Evolutionary conservation across 768 basidiomycete species (phyloP).

Genomic region (Boletus subparvulus): DNA sequence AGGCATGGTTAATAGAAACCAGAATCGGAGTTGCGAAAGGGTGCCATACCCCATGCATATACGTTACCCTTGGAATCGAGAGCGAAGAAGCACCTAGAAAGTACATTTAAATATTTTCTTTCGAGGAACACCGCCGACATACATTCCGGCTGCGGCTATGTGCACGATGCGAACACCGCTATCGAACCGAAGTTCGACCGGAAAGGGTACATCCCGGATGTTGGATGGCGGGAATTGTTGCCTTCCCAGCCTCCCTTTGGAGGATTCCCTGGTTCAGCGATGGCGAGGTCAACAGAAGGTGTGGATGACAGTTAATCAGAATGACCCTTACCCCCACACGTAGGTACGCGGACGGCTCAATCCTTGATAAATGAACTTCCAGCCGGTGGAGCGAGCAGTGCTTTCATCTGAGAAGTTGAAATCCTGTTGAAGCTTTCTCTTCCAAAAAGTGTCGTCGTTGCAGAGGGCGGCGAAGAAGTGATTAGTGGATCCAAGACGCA

Average conservation of each 20-base stretch:
- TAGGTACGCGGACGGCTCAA: constrained; percentile 53
- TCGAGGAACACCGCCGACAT: constrained; percentile 24
- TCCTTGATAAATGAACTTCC: constrained; percentile 76
- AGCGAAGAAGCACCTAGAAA: constrained; percentile 81
- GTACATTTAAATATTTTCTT: neutral
- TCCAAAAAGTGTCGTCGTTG: constrained; percentile 80
- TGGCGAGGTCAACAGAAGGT: neutral
- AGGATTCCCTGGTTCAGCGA: constrained; percentile 47
- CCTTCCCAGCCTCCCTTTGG: constrained; percentile 65
- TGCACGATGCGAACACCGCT: constrained; percentile 64
- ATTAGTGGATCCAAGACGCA: constrained; percentile 59
- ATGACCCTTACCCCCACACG: constrained; percentile 58
- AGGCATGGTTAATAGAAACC: constrained; percentile 3
- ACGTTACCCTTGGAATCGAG: constrained; percentile 72
- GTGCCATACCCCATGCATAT: constrained; percentile 73
- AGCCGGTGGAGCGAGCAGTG: constrained; percentile 75
- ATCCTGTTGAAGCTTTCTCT: constrained; percentile 61
- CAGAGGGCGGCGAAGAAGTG: constrained; percentile 60
- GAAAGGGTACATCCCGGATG: constrained; percentile 54
- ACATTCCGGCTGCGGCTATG: constrained; percentile 84
- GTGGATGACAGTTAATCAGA: neutral
- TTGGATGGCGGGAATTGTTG: constrained; percentile 34
- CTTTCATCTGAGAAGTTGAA: constrained; percentile 74
- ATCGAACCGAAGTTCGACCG: constrained; percentile 55
- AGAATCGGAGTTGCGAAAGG: neutral